These are phyloP conservation scores for Zasmidium cellare DNA, from an alignment of 2,329 filamentous ascomycete species.

Conservation along the genomic window DNA sequence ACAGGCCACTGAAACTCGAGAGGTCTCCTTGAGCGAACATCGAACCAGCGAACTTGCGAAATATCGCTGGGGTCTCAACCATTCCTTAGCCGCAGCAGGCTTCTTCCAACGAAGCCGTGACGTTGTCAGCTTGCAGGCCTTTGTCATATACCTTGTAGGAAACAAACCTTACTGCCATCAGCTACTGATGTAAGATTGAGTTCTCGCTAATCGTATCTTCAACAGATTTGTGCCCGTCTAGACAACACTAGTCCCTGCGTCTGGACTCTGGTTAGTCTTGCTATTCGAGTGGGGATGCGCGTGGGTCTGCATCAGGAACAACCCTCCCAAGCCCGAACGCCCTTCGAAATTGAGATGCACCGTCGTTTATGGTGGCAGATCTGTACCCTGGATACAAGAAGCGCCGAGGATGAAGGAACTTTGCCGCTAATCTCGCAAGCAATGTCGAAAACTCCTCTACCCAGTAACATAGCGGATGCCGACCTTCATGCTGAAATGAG, in stretches of 20 bases:
- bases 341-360: background rate
- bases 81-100: too few relatives aligned
- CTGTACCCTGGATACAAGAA: background rate
- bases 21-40: too few relatives aligned
- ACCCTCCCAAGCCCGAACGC: background rate
- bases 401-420: background rate
- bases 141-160: background rate
- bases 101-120: background rate
- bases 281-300: background rate
- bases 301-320: background rate
- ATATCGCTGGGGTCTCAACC: too few relatives aligned
- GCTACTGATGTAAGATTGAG: too few relatives aligned
- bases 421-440: background rate
- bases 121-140: background rate
- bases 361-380: background rate
- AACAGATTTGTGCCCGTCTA: background rate
- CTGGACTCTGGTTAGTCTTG: background rate
- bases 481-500: background rate
- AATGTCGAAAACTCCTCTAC: background rate
- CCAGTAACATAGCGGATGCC: background rate
- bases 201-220: background rate
- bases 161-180: too few relatives aligned
- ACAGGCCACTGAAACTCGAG: too few relatives aligned
- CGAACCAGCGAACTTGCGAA: too few relatives aligned
- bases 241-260: background rate